Percentiles rank a stretch among this genome's conserved stretches.
phyloP scores from a whole-genome alignment of 306 rosid species.

The Neltuma alba region DNA sequence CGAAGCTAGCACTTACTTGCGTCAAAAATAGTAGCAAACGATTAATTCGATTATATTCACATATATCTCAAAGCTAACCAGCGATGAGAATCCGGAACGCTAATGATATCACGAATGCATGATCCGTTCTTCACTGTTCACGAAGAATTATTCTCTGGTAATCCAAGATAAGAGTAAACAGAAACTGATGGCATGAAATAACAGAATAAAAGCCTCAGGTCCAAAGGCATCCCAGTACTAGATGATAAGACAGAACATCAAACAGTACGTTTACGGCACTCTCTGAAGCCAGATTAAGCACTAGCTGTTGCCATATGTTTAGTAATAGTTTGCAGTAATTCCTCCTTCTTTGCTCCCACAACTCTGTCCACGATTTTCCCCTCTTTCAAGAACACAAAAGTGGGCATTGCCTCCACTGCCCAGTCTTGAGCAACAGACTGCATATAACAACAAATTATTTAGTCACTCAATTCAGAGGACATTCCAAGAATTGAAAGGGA shows the following conservation, averaged over 20 bases:
- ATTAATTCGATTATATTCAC: background rate
- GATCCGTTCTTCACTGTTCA: conserved; percentile 19
- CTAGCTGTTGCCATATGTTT: conserved; percentile 52
- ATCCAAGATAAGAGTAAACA: conserved; percentile 4
- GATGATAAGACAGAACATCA: conserved; percentile 22
- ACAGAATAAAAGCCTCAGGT: conserved; percentile 4
- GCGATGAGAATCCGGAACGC: conserved; percentile 1
- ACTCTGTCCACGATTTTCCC: conserved; percentile 77
- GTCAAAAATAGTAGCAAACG: background rate
- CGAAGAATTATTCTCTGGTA: background rate
- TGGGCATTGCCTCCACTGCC: conserved; percentile 98
- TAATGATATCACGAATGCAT: background rate
- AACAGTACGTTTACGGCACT: background rate
- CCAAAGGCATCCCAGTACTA: conserved; percentile 1
- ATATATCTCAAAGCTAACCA: background rate
- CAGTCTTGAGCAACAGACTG: conserved; percentile 86
- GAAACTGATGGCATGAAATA: conserved; percentile 24
- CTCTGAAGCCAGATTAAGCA: conserved; percentile 46
- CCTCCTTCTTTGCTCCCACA: conserved; percentile 92
- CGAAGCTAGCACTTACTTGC: background rate
- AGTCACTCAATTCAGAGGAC: conserved; percentile 1
- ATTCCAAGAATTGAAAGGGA: background rate
- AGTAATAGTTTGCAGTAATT: conserved; percentile 62
- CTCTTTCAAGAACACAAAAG: conserved; percentile 87
- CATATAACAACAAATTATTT: conserved; percentile 30